Percentiles rank a stretch among this genome's conserved stretches.
phyloP scores from a whole-genome alignment of 2,329 filamentous ascomycete species.

The Cercospora zeina region DNA sequence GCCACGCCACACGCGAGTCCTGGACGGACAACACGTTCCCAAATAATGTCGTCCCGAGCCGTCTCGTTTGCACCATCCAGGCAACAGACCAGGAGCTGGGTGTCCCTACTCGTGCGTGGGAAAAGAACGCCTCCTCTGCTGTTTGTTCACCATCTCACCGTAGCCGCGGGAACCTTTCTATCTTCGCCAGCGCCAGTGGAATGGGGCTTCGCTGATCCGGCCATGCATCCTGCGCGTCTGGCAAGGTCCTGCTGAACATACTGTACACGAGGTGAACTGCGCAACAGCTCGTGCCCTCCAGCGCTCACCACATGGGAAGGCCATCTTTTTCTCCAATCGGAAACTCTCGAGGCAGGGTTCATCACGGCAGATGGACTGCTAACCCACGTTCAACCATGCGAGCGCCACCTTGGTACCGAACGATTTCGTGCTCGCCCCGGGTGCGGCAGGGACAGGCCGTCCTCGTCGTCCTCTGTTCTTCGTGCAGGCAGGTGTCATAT shows the following conservation, averaged over 20 bases:
- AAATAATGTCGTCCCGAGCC: not conserved
- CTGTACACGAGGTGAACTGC: no score
- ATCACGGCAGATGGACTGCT: slow-evolving; percentile 1
- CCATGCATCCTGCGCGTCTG: not conserved
- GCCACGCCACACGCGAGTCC: not conserved
- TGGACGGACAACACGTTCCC: no score
- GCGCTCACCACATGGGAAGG: not conserved
- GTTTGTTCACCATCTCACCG: not conserved
- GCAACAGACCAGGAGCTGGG: not conserved
- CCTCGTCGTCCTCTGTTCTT: no score
- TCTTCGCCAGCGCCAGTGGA: not conserved
- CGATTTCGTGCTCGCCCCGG: not conserved
- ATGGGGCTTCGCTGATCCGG: not conserved
- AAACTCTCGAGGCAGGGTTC: not conserved
- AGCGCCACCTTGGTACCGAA: slow-evolving; percentile 5
- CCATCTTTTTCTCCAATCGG: not conserved
- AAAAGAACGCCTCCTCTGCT: not conserved
- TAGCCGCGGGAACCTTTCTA: not conserved
- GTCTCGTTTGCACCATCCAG: not conserved
- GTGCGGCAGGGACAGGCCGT: not conserved
- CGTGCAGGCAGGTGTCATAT: no score
- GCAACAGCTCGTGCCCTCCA: not conserved
- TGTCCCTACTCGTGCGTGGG: not conserved
- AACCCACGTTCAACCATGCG: slow-evolving; percentile 2
- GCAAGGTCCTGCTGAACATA: no score